phyloP scores from a whole-genome alignment of 225 moss, liverwort and hornwort species.

The Polytrichum formosum region DNA sequence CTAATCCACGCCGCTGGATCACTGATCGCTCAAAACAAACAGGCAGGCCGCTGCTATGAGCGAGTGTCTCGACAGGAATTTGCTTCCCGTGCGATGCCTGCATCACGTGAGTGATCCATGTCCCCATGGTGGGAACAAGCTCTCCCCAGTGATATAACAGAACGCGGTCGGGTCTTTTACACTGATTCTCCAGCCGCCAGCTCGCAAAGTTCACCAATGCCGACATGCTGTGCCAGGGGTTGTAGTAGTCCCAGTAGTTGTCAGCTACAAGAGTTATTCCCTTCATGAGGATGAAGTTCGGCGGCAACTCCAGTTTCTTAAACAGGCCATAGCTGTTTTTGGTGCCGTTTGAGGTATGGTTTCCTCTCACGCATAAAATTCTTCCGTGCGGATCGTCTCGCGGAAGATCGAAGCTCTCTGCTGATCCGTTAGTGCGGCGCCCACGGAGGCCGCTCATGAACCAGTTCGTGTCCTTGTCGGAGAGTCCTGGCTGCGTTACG shows the following conservation, averaged over 20 bases:
- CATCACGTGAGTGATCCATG: constrained; percentile 62
- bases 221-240: constrained; percentile 89
- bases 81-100: constrained; percentile 49
- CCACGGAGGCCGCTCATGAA: constrained; percentile 72
- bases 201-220: constrained; percentile 65
- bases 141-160: constrained; percentile 83
- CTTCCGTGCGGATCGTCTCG: constrained; percentile 44
- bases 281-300: constrained; percentile 29
- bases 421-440: constrained; percentile 8
- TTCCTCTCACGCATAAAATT: constrained; percentile 64
- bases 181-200: constrained; percentile 44
- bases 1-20: constrained; percentile 72
- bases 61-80: constrained; percentile 35
- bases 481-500: constrained; percentile 30
- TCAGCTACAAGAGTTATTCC: constrained; percentile 73
- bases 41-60: neutral
- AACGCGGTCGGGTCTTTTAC: constrained; percentile 50
- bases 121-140: constrained; percentile 53
- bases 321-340: constrained; percentile 77
- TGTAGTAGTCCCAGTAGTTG: constrained; percentile 77
- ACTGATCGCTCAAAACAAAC: constrained; percentile 78
- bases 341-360: constrained; percentile 44
- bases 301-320: constrained; percentile 30
- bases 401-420: constrained; percentile 72
- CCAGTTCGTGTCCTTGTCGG: constrained; percentile 52